These are phyloP conservation scores for Fusarium illudens DNA, from an alignment of 2,329 filamentous ascomycete species.

Conservation along the genomic window DNA sequence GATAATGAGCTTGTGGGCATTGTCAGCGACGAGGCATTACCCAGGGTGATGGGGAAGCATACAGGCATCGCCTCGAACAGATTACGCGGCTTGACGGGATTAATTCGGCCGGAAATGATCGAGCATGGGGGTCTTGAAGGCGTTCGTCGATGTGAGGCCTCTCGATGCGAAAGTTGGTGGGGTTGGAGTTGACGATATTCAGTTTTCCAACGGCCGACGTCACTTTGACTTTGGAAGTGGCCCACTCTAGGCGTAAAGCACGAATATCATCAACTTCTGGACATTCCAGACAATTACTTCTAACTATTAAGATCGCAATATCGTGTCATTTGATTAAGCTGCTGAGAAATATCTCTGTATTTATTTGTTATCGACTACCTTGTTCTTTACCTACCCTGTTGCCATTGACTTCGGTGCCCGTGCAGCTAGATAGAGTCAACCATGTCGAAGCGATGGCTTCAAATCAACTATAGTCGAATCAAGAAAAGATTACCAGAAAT, in stretches of 20 bases:
- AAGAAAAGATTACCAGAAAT: background rate
- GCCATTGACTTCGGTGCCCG: background rate
- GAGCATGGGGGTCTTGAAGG: background rate
- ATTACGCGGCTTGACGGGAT: background rate
- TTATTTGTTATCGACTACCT: background rate
- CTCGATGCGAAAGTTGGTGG: background rate
- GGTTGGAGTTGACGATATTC: conserved; percentile 12
- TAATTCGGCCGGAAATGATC: background rate
- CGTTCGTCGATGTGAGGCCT: background rate
- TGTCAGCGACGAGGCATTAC: conserved; percentile 17
- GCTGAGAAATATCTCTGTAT: background rate
- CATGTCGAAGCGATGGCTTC: background rate
- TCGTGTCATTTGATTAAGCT: background rate
- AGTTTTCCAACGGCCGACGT: conserved; percentile 28
- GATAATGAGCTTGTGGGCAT: conserved; percentile 65
- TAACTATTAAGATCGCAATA: background rate
- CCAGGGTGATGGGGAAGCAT: conserved; percentile 9
- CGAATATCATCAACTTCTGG: background rate
- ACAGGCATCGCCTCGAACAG: conserved; percentile 37
- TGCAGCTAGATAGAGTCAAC: background rate
- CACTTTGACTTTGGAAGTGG: conserved; percentile 12
- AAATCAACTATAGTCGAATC: background rate
- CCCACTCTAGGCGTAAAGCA: background rate
- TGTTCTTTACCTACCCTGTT: background rate
- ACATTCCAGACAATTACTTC: too few species aligned